phyloP scores from a whole-genome alignment of 306 rosid species.

The cucumber (Cucumis sativus) region DNA sequence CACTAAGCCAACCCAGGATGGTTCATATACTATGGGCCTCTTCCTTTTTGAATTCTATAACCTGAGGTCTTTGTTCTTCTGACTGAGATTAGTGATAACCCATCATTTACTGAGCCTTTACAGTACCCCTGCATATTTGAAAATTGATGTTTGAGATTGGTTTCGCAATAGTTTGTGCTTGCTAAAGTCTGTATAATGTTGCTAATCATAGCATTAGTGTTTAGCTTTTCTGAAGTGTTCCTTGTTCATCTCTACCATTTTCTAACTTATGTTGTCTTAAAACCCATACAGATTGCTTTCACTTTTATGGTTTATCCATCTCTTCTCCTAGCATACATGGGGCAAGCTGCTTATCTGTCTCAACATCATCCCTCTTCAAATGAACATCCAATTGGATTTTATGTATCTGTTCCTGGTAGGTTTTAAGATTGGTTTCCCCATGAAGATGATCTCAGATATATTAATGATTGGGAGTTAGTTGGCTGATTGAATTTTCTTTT shows the following conservation, averaged over 20 bases:
- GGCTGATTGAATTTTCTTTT: neutral
- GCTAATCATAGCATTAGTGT: neutral
- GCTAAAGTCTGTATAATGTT: neutral
- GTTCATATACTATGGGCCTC: neutral
- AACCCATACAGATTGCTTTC: conserved; percentile 78
- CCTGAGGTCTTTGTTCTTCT: neutral
- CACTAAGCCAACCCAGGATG: too few relatives aligned
- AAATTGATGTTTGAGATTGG: neutral
- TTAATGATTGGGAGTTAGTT: neutral
- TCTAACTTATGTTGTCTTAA: neutral
- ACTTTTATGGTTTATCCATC: conserved; percentile 88
- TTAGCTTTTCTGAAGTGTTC: neutral
- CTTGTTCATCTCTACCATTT: neutral
- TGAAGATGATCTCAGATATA: neutral
- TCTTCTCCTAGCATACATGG: conserved; percentile 90
- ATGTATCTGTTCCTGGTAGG: conserved; percentile 88
- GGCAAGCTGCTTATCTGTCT: conserved; percentile 93
- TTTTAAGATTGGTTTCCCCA: conserved; percentile 10
- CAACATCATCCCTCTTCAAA: conserved; percentile 24
- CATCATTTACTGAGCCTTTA: neutral
- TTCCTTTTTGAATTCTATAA: neutral
- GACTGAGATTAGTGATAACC: neutral
- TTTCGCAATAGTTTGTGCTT: neutral
- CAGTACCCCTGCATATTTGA: neutral
- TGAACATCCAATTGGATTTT: conserved; percentile 48